Percentiles rank a stretch among this genome's conserved stretches.
Evolutionary conservation across 352 stramenopile species (phyloP).

Genomic region (Phytophthora macrochlamydospora): DNA sequence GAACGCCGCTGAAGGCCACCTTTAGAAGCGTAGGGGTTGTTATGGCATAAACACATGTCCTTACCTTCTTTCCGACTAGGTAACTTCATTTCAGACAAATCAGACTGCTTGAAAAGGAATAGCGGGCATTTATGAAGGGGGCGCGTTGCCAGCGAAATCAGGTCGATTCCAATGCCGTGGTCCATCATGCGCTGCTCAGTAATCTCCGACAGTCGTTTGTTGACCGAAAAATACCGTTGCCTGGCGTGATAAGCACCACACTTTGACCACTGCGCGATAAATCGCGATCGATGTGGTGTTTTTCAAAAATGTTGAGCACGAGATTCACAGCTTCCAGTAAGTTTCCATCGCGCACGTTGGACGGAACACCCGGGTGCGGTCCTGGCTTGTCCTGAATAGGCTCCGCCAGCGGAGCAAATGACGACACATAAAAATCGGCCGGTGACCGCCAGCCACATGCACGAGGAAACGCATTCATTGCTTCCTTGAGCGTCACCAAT

Average conservation of each 20-base stretch:
- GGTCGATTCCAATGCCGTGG: slow-evolving; percentile 98
- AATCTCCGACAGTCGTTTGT: slow-evolving; percentile 95
- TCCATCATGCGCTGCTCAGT: slow-evolving; percentile 99
- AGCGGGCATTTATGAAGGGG: slow-evolving; percentile 97
- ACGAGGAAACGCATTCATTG: slow-evolving; percentile 79
- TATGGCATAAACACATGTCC: slow-evolving; percentile 56
- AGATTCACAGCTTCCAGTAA: slow-evolving; percentile 98
- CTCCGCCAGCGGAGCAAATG: slow-evolving; percentile 24
- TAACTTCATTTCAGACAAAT: slow-evolving; percentile 65
- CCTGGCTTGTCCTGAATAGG: slow-evolving; percentile 14
- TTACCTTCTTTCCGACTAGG: slow-evolving; percentile 48
- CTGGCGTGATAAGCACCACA: slow-evolving; percentile 95
- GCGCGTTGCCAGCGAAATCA: slow-evolving; percentile 94
- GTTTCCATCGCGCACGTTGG: slow-evolving; percentile 90
- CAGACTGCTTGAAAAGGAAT: slow-evolving; percentile 95
- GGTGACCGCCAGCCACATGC: slow-evolving; percentile 69
- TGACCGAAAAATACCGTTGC: slow-evolving; percentile 96
- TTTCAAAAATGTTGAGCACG: slow-evolving; percentile 98
- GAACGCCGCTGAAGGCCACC: slow-evolving; percentile 43
- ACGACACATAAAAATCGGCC: slow-evolving; percentile 44
- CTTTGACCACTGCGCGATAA: slow-evolving; percentile 95
- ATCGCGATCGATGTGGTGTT: slow-evolving; percentile 98
- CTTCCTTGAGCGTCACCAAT: slow-evolving; percentile 75
- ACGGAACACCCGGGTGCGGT: slow-evolving; percentile 55
- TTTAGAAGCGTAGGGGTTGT: slow-evolving; percentile 35